Base-by-base conservation (phyloP, 495 filamentous ascomycete species). In the Talaromyces wortmannii region DNA sequence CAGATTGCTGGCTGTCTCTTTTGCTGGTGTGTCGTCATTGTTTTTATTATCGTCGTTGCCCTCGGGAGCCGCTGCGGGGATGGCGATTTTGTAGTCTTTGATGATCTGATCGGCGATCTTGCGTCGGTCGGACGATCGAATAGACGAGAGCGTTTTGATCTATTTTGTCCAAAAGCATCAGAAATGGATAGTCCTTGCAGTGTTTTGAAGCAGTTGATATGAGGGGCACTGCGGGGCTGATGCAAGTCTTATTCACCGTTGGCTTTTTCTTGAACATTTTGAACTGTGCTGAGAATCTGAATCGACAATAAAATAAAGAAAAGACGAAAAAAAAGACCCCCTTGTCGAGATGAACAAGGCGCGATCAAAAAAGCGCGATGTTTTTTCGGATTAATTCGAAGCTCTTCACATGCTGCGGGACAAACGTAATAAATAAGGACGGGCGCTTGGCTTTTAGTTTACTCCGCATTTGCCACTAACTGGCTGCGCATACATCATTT, bases 231-330 rank as follows among this genome's bases (percentile, higher is more conserved):
- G 69, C 67, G 66, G 67, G 64, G 66, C 58, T 40, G 13, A 23
- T 23, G 23, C 23, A 23, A 4, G n/a, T n/a, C n/a, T n/a, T 55
- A 57, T 59, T 23, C 64, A 87, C 85, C 45, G 79, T 84, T 44
- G 86, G 86, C 77, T 88, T 90, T 72, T 90, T 90, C 69, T 89
- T 90, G 75, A 90, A 90, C 86, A 90, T 90, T 45, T 45, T 63
- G 58, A 7, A 10, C 10, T 17, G 8, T 50, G 15, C 47, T 50
- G 12, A 11, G 4, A 50, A 30, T 31, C 3, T 43, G 1, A 18
- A 7, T 12, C 17, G 17, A 23, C 2, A 23, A 13, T 16, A 7
- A 17, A 18, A 42, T 10, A 32, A 23, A 23, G 7, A 11, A 52
- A 13, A 2, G 16, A 48, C 0, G 13, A 4, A 8, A 7, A 23